Evolutionary conservation across 202 grass and related monocot genomes (phyloP).

Genomic region (Bolboschoenoplectus hybrid): DNA sequence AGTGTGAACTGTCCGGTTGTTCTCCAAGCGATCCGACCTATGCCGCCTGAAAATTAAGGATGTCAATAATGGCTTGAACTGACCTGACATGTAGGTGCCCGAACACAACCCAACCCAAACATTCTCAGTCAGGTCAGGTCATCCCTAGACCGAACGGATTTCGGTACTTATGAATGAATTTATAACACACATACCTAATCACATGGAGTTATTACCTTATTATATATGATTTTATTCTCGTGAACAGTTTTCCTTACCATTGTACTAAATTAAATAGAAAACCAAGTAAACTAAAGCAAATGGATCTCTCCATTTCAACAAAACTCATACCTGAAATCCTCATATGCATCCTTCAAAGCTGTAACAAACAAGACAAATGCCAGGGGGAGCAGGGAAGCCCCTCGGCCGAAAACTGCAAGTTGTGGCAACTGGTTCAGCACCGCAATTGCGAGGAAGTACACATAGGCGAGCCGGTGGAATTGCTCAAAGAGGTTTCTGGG

Average conservation of each 20-base stretch:
- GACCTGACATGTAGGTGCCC: neutral
- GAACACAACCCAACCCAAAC: neutral
- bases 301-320: neutral
- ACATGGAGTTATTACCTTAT: neutral
- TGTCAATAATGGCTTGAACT: neutral
- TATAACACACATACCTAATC: neutral
- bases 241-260: neutral
- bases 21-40: constrained; percentile 73
- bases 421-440: constrained; percentile 90
- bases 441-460: constrained; percentile 91
- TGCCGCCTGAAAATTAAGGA: constrained; percentile 52
- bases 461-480: constrained; percentile 76
- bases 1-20: constrained; percentile 64
- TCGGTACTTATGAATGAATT: neutral
- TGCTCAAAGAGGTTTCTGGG: constrained; percentile 87
- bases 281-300: neutral
- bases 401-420: constrained; percentile 83
- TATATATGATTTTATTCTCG: neutral
- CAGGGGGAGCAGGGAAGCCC: constrained; percentile 70
- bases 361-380: constrained; percentile 84
- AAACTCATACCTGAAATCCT: constrained; percentile 54
- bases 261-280: neutral
- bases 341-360: constrained; percentile 89
- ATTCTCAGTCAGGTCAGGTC: neutral
- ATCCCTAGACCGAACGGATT: neutral